Conservation (phyloP, 2,329 filamentous ascomycete species). For the Neoscytalidium dimidiatum region DNA sequence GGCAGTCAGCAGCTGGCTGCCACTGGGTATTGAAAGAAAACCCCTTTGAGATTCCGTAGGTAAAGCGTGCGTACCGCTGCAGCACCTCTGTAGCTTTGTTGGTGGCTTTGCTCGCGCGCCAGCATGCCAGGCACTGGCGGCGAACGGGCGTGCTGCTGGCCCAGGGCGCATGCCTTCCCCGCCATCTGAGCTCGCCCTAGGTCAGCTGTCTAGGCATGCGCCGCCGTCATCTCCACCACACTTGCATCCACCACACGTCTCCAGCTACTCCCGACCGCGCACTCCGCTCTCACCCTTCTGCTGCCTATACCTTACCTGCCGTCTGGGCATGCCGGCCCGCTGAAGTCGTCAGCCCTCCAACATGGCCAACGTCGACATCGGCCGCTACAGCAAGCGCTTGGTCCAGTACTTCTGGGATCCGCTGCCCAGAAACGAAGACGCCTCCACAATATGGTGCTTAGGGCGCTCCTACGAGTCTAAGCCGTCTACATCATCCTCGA, state of each 20-base stretch:
- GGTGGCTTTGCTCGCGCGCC: background rate
- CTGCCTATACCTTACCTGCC: background rate
- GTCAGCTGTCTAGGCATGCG: slow-evolving; percentile 18
- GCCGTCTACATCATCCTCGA: slow-evolving; percentile 24
- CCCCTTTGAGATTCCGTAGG: no score
- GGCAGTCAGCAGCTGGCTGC: background rate
- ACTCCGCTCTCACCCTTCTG: background rate
- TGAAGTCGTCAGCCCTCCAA: slow-evolving; percentile 20
- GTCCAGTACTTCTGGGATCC: slow-evolving; percentile 94
- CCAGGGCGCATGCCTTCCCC: slow-evolving; percentile 6
- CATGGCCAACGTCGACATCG: slow-evolving; percentile 72
- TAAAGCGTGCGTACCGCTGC: no score
- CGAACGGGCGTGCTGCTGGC: background rate
- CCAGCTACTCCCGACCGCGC: background rate
- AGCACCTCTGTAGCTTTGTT: no score
- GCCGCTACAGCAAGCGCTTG: slow-evolving; percentile 73
- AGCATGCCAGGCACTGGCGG: background rate
- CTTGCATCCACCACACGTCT: slow-evolving; percentile 5
- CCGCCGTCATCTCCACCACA: slow-evolving; percentile 13
- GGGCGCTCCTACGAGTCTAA: slow-evolving; percentile 58
- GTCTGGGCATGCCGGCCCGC: background rate
- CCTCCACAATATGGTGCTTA: slow-evolving; percentile 81
- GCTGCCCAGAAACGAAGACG: slow-evolving; percentile 76
- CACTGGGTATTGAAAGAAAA: background rate
- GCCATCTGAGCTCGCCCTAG: slow-evolving; percentile 10